These are phyloP conservation scores for Bryoglossum gracile DNA, from an alignment of 495 filamentous ascomycete genomes.

Conservation along the genomic window DNA sequence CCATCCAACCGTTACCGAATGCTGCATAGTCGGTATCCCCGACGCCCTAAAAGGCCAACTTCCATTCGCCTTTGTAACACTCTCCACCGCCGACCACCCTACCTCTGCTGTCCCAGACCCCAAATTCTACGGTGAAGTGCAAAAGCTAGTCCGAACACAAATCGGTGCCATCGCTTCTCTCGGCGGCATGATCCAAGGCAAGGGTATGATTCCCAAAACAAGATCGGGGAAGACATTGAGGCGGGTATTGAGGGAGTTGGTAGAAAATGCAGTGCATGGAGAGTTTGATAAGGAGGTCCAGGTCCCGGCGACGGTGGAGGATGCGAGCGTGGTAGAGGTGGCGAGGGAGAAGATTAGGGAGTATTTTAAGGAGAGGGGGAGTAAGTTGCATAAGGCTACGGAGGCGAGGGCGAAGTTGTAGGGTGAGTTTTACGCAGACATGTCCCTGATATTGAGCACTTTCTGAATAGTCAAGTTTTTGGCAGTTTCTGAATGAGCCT, in stretches of 20 bases:
- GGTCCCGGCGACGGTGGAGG: conserved; percentile 50
- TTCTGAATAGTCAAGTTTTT: too few relatives aligned
- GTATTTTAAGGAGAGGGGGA: conserved; percentile 41
- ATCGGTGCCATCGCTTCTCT: conserved; percentile 83
- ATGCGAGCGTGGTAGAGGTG: conserved; percentile 40
- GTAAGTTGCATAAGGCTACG: conserved; percentile 39
- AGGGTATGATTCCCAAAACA: conserved; percentile 90
- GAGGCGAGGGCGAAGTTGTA: conserved; percentile 55
- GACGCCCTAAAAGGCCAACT: conserved; percentile 82
- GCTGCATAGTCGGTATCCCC: conserved; percentile 77
- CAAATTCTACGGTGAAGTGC: conserved; percentile 45
- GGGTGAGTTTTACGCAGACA: too few relatives aligned
- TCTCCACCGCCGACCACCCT: conserved; percentile 41
- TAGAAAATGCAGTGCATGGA: conserved; percentile 57
- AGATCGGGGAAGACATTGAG: conserved; percentile 81
- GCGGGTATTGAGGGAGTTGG: conserved; percentile 68
- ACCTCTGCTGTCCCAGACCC: conserved; percentile 37
- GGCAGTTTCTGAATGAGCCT: too few relatives aligned
- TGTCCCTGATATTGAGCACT: too few relatives aligned
- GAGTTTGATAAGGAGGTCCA: conserved; percentile 42
- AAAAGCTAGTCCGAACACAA: conserved; percentile 64
- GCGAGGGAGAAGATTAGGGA: conserved; percentile 39
- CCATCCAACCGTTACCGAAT: conserved; percentile 71
- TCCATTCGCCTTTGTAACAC: conserved; percentile 80
- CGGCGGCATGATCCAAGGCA: conserved; percentile 75